A percentile compares a stretch with the other conserved stretches of the same genome.
Evolutionary conservation across 2,329 filamentous ascomycete species (phyloP).

Genomic region (Sporothrix mexicana): DNA sequence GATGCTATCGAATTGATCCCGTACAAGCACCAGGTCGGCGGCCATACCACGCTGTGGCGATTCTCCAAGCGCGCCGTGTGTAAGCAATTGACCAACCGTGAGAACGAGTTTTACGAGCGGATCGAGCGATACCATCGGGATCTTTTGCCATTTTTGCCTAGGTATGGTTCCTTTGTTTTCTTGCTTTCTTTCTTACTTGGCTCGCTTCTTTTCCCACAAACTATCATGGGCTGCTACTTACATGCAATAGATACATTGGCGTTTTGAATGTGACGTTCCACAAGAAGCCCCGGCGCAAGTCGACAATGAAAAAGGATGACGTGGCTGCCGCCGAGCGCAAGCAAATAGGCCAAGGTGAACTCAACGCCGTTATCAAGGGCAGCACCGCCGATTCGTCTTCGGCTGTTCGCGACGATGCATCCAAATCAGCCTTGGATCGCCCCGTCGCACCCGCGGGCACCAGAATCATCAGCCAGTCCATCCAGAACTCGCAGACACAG

Average conservation of each 20-base stretch:
- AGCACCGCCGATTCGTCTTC: slow-evolving; percentile 21
- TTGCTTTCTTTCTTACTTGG: slow-evolving; percentile 21
- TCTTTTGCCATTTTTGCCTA: slow-evolving; percentile 86
- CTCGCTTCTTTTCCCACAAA: neutral
- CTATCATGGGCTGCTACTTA: neutral
- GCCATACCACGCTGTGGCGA: slow-evolving; percentile 93
- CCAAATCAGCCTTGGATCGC: slow-evolving; percentile 27
- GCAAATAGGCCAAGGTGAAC: slow-evolving; percentile 44
- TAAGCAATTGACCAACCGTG: slow-evolving; percentile 96
- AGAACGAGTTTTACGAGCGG: slow-evolving; percentile 98
- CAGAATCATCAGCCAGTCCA: slow-evolving; percentile 72
- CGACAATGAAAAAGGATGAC: slow-evolving; percentile 59
- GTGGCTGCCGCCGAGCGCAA: slow-evolving; percentile 46
- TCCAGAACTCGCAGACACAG: slow-evolving; percentile 67
- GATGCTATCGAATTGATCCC: slow-evolving; percentile 95
- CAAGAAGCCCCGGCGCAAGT: slow-evolving; percentile 74
- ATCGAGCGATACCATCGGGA: slow-evolving; percentile 91
- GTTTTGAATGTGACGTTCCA: slow-evolving; percentile 96
- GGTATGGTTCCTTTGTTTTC: slow-evolving; percentile 54
- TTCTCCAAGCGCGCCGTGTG: slow-evolving; percentile 95
- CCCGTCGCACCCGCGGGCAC: slow-evolving; percentile 27
- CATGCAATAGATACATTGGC: slow-evolving; percentile 78
- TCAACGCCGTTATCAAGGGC: slow-evolving; percentile 37
- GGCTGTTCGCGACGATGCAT: neutral
- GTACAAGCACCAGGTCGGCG: slow-evolving; percentile 96